Percentiles rank a stretch among this genome's conserved stretches.
Evolutionary conservation across 768 basidiomycete species (phyloP).

Genomic region (Boletellus sp.): DNA sequence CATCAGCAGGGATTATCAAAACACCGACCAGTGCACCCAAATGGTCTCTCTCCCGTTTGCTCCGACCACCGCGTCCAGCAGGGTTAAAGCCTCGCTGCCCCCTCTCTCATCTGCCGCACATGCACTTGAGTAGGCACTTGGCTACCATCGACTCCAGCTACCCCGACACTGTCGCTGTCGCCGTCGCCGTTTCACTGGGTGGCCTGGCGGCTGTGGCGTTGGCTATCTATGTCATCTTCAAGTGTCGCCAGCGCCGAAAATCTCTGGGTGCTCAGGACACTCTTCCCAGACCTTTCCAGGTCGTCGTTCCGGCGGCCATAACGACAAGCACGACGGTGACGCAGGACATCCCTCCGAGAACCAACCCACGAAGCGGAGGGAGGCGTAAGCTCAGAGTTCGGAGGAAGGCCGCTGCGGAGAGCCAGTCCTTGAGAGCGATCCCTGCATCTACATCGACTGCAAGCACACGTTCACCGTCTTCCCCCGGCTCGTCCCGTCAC

Average conservation of each 20-base stretch:
- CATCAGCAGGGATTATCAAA: constrained; percentile 3
- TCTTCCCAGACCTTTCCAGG: constrained; percentile 24
- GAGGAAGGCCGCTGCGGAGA: background rate
- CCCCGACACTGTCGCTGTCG: constrained; percentile 9
- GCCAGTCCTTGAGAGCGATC: background rate
- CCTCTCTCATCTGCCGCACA: constrained; percentile 3
- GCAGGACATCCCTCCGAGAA: constrained; percentile 2
- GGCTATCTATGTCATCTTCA: constrained; percentile 16
- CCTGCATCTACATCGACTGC: background rate
- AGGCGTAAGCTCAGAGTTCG: background rate
- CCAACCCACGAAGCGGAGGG: background rate
- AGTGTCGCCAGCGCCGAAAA: constrained; percentile 13
- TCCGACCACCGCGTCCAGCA: background rate
- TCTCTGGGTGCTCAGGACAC: constrained; percentile 20
- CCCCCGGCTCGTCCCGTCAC: background rate
- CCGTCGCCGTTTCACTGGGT: constrained; percentile 21
- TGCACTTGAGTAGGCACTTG: background rate
- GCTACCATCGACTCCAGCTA: background rate
- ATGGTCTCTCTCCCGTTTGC: background rate
- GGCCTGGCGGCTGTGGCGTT: constrained; percentile 16
- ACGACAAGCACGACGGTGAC: background rate
- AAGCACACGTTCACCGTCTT: background rate
- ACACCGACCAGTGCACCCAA: constrained; percentile 7
- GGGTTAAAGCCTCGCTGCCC: background rate
- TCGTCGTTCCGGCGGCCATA: constrained; percentile 9